A percentile compares a stretch with the other conserved stretches of the same genome.
Evolutionary conservation across 306 rosid species (phyloP).

Genomic region (Geum urbanum): DNA sequence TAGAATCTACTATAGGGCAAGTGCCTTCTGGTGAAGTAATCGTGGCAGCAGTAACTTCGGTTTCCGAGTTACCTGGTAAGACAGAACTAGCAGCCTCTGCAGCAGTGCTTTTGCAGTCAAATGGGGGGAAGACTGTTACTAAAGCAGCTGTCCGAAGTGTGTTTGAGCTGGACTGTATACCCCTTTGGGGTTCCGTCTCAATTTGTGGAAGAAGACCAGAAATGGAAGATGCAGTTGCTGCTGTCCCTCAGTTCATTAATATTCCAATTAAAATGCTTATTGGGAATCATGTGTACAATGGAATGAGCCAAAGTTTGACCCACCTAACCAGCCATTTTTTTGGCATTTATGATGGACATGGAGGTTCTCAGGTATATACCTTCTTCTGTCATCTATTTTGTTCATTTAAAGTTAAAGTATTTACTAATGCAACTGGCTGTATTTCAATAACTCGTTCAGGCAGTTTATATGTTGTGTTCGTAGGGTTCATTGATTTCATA

Average conservation of each 20-base stretch:
- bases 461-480: not conserved
- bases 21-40: slow-evolving; percentile 46
- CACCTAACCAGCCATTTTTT: slow-evolving; percentile 49
- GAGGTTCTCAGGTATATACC: slow-evolving; percentile 52
- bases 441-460: not conserved
- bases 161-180: slow-evolving; percentile 48
- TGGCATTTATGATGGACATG: slow-evolving; percentile 65
- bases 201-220: slow-evolving; percentile 51
- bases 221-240: slow-evolving; percentile 56
- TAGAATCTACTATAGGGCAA: slow-evolving; percentile 38
- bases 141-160: slow-evolving; percentile 33
- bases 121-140: slow-evolving; percentile 24
- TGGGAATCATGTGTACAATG: slow-evolving; percentile 25
- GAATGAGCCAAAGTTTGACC: slow-evolving; percentile 42
- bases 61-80: slow-evolving; percentile 26
- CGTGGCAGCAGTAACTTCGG: slow-evolving; percentile 39
- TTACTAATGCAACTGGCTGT: not conserved
- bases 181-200: slow-evolving; percentile 61
- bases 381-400: not conserved
- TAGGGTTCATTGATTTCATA: slow-evolving; percentile 5
- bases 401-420: slow-evolving; percentile 3
- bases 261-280: slow-evolving; percentile 49
- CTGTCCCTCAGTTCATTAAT: slow-evolving; percentile 42
- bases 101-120: slow-evolving; percentile 37
- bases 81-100: slow-evolving; percentile 31